A percentile compares a stretch with the other conserved stretches of the same genome.
phyloP scores from a whole-genome alignment of 2,329 filamentous ascomycete species.

The Diaporthe destruens region DNA sequence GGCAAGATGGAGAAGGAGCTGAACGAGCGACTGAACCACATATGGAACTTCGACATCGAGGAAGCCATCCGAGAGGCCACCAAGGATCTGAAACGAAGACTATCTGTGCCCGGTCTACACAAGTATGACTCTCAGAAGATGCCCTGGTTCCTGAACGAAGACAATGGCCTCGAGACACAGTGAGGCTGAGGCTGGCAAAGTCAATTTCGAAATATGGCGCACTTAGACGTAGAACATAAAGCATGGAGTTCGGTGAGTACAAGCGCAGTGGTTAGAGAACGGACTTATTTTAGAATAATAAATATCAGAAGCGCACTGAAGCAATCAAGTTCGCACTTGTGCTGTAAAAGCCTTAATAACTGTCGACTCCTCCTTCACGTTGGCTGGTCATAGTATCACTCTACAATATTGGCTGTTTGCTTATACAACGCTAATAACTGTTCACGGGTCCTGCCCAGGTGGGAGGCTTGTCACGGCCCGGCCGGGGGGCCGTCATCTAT shows the following conservation, averaged over 20 bases:
- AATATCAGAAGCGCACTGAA: neutral
- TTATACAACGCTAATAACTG: neutral
- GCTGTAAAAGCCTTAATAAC: too few species aligned
- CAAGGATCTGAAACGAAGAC: constrained; percentile 36
- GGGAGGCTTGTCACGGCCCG: too few species aligned
- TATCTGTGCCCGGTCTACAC: constrained; percentile 34
- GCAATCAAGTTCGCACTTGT: too few species aligned
- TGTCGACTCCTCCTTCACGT: neutral
- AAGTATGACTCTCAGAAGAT: constrained; percentile 39
- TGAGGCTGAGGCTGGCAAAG: neutral
- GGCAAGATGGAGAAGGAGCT: constrained; percentile 49
- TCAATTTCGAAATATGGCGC: neutral
- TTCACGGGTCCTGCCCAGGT: neutral
- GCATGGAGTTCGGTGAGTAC: neutral
- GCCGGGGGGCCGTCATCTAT: neutral
- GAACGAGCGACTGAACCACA: constrained; percentile 33
- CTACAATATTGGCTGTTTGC: neutral
- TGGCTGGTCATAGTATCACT: neutral
- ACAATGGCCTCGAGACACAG: constrained; percentile 35
- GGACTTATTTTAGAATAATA: neutral
- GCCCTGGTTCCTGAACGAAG: constrained; percentile 37
- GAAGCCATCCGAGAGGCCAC: constrained; percentile 36
- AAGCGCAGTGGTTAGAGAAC: neutral
- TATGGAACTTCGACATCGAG: constrained; percentile 37
- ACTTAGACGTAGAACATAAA: neutral